These are phyloP conservation scores for Juglanconis juglandina DNA, from an alignment of 2,329 filamentous ascomycete genomes.

Conservation along the genomic window DNA sequence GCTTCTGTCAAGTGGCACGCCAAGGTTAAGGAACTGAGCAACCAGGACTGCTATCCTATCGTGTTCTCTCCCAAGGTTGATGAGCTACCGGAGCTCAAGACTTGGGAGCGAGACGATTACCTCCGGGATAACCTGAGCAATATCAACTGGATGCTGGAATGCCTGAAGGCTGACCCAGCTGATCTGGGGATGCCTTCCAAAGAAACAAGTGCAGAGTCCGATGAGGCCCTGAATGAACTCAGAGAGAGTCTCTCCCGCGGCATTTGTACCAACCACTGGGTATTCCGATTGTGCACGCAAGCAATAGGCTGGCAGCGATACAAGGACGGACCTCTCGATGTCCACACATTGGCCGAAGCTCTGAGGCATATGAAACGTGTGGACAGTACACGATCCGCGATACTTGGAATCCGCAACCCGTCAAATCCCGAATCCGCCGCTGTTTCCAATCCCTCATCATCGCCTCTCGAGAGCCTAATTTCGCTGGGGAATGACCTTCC, in stretches of 20 bases:
- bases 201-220: neutral
- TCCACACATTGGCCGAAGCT: slow-evolving; percentile 22
- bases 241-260: slow-evolving; percentile 16
- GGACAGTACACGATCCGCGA: neutral
- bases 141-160: slow-evolving; percentile 43
- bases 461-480: slow-evolving; percentile 10
- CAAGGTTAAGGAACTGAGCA: slow-evolving; percentile 28
- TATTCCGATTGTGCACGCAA: slow-evolving; percentile 29
- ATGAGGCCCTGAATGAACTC: slow-evolving; percentile 8
- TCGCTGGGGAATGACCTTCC: slow-evolving; percentile 13
- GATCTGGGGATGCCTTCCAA: slow-evolving; percentile 9
- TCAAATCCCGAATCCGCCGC: slow-evolving; percentile 27
- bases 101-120: slow-evolving; percentile 32
- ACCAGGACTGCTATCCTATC: slow-evolving; percentile 27
- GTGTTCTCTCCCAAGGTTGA: slow-evolving; percentile 9
- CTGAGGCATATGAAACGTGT: slow-evolving; percentile 23
- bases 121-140: slow-evolving; percentile 45
- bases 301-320: slow-evolving; percentile 23
- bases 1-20: slow-evolving; percentile 24
- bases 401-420: neutral
- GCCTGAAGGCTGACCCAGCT: slow-evolving; percentile 29
- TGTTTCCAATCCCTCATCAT: slow-evolving; percentile 29
- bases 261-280: slow-evolving; percentile 31
- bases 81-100: slow-evolving; percentile 8
- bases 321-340: slow-evolving; percentile 8